phyloP scores from a whole-genome alignment of 768 basidiomycete genomes.

The Leccinum subgranulosum region DNA sequence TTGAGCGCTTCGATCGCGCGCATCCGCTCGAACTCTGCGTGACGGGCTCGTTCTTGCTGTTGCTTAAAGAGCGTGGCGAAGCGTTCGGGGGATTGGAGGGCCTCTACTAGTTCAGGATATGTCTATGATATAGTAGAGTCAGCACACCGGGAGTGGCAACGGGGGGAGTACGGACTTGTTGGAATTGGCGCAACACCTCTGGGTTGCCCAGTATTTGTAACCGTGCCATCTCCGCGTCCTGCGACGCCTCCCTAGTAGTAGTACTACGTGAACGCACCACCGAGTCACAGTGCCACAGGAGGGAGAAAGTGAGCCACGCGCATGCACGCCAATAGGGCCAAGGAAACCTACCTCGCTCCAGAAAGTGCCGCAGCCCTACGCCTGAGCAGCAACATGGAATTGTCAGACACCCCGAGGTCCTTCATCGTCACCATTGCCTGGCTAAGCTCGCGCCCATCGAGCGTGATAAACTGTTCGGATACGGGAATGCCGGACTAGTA shows the following conservation, averaged over 20 bases:
- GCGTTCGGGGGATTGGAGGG: constrained; percentile 59
- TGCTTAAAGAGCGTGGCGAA: constrained; percentile 75
- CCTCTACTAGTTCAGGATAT: constrained; percentile 79
- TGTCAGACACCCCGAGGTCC: constrained; percentile 55
- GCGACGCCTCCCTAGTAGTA: constrained; percentile 58
- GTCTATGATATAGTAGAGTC: constrained; percentile 38
- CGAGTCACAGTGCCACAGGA: not conserved
- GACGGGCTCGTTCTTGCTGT: constrained; percentile 50
- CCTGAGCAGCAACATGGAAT: constrained; percentile 66
- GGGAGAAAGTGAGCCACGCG: not conserved
- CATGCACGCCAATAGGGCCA: not conserved
- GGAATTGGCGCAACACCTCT: constrained; percentile 68
- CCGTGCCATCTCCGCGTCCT: constrained; percentile 89
- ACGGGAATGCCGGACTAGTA: constrained; percentile 70
- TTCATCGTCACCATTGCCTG: constrained; percentile 67
- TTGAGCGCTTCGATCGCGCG: constrained; percentile 69
- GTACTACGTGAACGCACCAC: not conserved
- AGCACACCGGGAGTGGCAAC: not conserved
- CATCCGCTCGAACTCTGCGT: constrained; percentile 53
- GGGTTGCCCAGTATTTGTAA: constrained; percentile 86
- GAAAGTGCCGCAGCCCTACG: constrained; percentile 48
- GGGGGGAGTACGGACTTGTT: constrained; percentile 40
- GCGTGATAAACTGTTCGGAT: constrained; percentile 69
- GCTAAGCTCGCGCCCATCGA: constrained; percentile 62
- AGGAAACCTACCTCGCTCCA: constrained; percentile 38